Conservation (phyloP, 345 rosid genomes). For the Gossypium ekmanianum region DNA sequence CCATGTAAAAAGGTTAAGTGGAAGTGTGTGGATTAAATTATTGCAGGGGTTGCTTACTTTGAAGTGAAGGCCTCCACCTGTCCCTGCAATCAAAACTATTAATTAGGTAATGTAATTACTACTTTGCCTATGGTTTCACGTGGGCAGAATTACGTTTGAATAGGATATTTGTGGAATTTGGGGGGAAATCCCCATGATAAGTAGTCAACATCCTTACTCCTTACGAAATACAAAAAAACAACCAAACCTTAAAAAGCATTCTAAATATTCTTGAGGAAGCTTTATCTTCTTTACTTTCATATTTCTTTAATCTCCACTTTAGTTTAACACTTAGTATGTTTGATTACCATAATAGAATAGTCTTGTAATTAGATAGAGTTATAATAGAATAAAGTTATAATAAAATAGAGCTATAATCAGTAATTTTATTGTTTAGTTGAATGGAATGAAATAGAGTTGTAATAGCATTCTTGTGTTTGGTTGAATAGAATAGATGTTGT, state of each 20-base stretch:
- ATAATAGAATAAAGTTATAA: no score
- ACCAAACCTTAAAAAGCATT: not conserved
- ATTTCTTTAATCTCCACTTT: no score
- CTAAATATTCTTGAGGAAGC: not conserved
- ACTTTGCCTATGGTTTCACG: slow-evolving; percentile 5
- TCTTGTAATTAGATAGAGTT: no score
- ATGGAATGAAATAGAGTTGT: rapidly evolving
- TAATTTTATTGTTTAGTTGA: no score
- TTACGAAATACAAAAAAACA: not conserved
- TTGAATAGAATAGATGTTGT: no score
- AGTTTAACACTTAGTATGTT: no score
- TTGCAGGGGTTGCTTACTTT: slow-evolving; percentile 38
- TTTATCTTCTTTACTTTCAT: not conserved
- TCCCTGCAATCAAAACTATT: not conserved
- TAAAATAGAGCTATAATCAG: rapidly evolving
- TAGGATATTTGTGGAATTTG: not conserved
- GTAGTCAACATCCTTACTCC: not conserved
- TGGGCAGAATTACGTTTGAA: not conserved
- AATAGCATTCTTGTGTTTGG: rapidly evolving
- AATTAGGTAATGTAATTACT: slow-evolving; percentile 4
- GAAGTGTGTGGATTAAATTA: slow-evolving; percentile 23
- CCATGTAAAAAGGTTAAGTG: slow-evolving; percentile 4
- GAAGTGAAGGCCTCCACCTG: slow-evolving; percentile 37
- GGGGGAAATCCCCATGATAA: not conserved
- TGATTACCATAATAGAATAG: rapidly evolving